phyloP scores from a whole-genome alignment of 2,329 filamentous ascomycete genomes.

The Aspergillus ustus region DNA sequence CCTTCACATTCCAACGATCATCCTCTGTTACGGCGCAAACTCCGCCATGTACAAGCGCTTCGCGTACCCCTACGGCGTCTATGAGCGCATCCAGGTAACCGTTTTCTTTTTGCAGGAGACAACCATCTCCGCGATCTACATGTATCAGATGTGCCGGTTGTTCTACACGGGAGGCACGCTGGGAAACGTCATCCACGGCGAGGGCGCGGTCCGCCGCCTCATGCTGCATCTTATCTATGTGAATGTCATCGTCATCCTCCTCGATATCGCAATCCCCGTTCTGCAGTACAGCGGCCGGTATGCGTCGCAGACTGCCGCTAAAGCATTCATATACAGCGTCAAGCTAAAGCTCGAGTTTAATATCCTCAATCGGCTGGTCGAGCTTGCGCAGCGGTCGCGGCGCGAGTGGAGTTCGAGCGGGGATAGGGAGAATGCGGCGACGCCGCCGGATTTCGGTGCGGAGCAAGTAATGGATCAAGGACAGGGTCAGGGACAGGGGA shows the following conservation, averaged over 20 bases:
- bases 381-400: slow-evolving; percentile 31
- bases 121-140: slow-evolving; percentile 53
- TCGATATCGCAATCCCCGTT: slow-evolving; percentile 49
- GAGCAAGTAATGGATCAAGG: no score
- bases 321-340: slow-evolving; percentile 51
- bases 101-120: slow-evolving; percentile 49
- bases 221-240: slow-evolving; percentile 54
- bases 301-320: slow-evolving; percentile 49
- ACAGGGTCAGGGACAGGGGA: neutral
- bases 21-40: slow-evolving; percentile 55
- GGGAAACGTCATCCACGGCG: slow-evolving; percentile 33
- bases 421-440: neutral
- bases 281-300: slow-evolving; percentile 49
- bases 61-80: slow-evolving; percentile 44
- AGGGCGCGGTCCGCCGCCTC: neutral
- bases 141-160: slow-evolving; percentile 55
- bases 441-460: neutral
- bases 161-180: slow-evolving; percentile 37
- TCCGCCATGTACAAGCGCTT: slow-evolving; percentile 22
- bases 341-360: slow-evolving; percentile 55
- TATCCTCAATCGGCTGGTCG: slow-evolving; percentile 33
- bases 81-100: slow-evolving; percentile 47
- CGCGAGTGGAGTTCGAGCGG: neutral
- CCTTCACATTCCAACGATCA: slow-evolving; percentile 56
- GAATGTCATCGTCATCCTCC: slow-evolving; percentile 51